phyloP scores from a whole-genome alignment of 352 stramenopile genomes.

The Blastocystis sp. region DNA sequence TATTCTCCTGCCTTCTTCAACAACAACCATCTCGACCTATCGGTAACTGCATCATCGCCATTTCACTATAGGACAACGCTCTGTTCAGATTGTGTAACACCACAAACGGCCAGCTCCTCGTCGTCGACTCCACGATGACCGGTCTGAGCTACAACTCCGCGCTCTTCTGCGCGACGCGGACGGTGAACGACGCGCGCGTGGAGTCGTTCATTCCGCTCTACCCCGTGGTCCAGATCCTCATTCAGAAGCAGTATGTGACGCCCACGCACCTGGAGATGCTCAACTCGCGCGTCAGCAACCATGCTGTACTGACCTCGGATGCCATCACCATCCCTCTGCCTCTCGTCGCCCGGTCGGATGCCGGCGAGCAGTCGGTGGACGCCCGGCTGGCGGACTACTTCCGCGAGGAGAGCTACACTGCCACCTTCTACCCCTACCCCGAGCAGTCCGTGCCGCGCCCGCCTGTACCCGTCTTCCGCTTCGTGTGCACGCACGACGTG shows the following conservation, averaged over 20 bases:
- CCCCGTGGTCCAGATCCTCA: not conserved
- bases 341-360: not conserved
- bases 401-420: not conserved
- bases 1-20: slow-evolving; percentile 58
- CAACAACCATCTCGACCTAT: slow-evolving; percentile 8
- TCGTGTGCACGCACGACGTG: not conserved
- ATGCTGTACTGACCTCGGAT: not conserved
- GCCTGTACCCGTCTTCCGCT: not conserved
- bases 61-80: not conserved
- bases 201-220: not conserved
- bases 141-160: not conserved
- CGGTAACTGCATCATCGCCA: not conserved
- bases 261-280: not conserved
- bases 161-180: slow-evolving; percentile 2
- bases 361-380: not conserved
- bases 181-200: not conserved
- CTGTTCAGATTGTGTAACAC: slow-evolving; percentile 37
- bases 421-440: slow-evolving; percentile 33
- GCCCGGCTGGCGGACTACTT: not conserved
- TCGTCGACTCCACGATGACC: not conserved
- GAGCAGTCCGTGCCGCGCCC: slow-evolving; percentile 16
- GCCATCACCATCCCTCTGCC: slow-evolving; percentile 37
- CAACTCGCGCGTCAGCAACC: not conserved
- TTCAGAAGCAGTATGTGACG: not conserved
- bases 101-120: slow-evolving; percentile 27